These are phyloP conservation scores for Monosporascus cannonballus DNA, from an alignment of 2,329 filamentous ascomycete genomes.

Conservation along the genomic window DNA sequence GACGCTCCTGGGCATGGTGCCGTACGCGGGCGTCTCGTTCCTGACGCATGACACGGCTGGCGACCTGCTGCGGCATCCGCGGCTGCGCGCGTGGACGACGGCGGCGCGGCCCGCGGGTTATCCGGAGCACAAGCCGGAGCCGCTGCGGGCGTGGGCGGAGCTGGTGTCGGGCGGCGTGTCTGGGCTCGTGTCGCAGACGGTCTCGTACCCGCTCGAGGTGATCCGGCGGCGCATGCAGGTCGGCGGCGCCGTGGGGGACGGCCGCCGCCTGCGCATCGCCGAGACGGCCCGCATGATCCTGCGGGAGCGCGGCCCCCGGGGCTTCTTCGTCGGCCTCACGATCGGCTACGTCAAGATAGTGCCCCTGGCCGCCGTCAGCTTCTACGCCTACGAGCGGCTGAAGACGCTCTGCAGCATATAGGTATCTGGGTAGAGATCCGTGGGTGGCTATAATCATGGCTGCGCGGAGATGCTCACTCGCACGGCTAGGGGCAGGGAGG, in stretches of 20 bases:
- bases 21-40: constrained; percentile 94
- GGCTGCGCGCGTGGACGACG: constrained; percentile 67
- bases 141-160: constrained; percentile 80
- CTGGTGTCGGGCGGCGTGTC: constrained; percentile 78
- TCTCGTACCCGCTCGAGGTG: constrained; percentile 90
- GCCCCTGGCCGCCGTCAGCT: constrained; percentile 72
- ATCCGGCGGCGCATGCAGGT: constrained; percentile 94
- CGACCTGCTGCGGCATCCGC: constrained; percentile 69
- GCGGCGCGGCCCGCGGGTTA: constrained; percentile 54
- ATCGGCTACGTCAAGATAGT: constrained; percentile 95
- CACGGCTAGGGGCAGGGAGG: too few relatives aligned
- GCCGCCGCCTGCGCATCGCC: constrained; percentile 66
- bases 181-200: constrained; percentile 83
- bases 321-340: constrained; percentile 87
- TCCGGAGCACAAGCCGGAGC: constrained; percentile 57
- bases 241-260: constrained; percentile 87
- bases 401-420: constrained; percentile 63
- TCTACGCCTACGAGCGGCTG: constrained; percentile 60
- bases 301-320: constrained; percentile 66
- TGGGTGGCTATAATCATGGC: too few relatives aligned
- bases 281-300: constrained; percentile 76
- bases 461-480: too few relatives aligned
- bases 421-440: constrained; percentile 5
- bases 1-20: constrained; percentile 89
- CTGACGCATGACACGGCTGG: constrained; percentile 88